A percentile compares a stretch with the other conserved stretches of the same genome.
phyloP scores from a whole-genome alignment of 495 filamentous ascomycete species.

The Aspergillus avenaceus region DNA sequence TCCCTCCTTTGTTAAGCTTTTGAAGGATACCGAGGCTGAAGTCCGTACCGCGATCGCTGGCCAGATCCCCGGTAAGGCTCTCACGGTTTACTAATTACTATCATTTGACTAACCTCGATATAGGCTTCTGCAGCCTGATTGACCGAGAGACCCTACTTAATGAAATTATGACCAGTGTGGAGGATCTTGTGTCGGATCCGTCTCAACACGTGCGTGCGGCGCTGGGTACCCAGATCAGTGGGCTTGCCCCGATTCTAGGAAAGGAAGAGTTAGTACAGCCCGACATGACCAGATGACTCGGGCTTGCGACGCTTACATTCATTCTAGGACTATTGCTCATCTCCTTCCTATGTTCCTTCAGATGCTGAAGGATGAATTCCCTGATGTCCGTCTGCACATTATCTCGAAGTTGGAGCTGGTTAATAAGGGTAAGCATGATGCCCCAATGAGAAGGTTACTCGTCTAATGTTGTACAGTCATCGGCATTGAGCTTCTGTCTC shows the following conservation, averaged over 20 bases:
- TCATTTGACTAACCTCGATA: constrained; percentile 14
- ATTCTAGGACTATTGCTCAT: constrained; percentile 80
- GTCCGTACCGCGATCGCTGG: constrained; percentile 95
- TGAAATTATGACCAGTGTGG: constrained; percentile 94
- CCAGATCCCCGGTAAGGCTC: constrained; percentile 78
- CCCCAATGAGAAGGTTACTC: not conserved
- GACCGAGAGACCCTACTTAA: constrained; percentile 85
- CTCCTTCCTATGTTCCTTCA: constrained; percentile 98
- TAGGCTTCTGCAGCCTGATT: constrained; percentile 87
- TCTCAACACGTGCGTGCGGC: constrained; percentile 97
- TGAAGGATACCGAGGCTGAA: constrained; percentile 97
- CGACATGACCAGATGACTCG: not conserved
- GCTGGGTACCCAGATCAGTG: constrained; percentile 94
- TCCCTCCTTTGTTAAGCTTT: constrained; percentile 91
- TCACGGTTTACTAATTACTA: not conserved
- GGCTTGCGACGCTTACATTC: constrained; percentile 10
- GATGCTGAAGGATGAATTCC: constrained; percentile 99
- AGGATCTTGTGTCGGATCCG: constrained; percentile 90
- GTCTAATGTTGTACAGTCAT: constrained; percentile 60
- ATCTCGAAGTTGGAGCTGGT: constrained; percentile 97
- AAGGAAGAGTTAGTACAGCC: constrained; percentile 82
- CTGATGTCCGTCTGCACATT: constrained; percentile 94
- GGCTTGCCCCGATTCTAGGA: constrained; percentile 91
- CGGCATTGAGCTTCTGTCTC: constrained; percentile 92
- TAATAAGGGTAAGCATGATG: constrained; percentile 69